These are phyloP conservation scores for Erodium trifolium DNA, from an alignment of 441 rosid genomes.

Conservation along the genomic window DNA sequence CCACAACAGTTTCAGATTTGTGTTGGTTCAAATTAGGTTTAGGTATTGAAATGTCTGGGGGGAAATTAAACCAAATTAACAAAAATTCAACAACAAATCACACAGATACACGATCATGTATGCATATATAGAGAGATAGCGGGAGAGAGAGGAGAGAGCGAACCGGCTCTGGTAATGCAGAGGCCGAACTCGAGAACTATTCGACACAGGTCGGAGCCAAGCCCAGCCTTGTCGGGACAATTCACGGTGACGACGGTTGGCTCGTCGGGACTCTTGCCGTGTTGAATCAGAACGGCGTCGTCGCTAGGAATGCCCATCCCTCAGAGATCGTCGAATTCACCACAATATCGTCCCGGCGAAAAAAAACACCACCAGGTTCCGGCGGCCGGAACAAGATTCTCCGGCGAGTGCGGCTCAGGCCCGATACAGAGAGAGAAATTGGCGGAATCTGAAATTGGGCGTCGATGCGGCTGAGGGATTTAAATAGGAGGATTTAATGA, in stretches of 20 bases:
- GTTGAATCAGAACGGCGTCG: slow-evolving; percentile 43
- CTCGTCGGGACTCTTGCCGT: slow-evolving; percentile 25
- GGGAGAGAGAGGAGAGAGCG: neutral
- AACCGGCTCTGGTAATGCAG: slow-evolving; percentile 43
- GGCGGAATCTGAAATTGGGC: neutral
- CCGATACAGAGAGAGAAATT: neutral
- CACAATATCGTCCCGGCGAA: neutral
- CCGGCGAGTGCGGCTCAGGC: neutral
- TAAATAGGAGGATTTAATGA: neutral
- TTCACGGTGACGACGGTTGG: slow-evolving; percentile 48
- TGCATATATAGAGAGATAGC: neutral
- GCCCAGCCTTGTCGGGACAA: slow-evolving; percentile 56
- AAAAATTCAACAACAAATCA: neutral
- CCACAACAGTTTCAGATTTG: too few relatives aligned
- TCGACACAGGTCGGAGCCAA: slow-evolving; percentile 52
- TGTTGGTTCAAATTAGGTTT: neutral
- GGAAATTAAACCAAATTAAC: neutral
- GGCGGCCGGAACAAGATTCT: neutral
- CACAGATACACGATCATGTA: neutral
- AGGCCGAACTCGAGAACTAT: slow-evolving; percentile 49
- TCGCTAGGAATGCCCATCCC: slow-evolving; percentile 42
- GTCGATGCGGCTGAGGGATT: neutral
- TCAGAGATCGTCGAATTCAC: neutral
- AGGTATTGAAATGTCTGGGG: neutral
- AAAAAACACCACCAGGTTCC: neutral